phyloP scores from a whole-genome alignment of 805 yeast species.

The Cyberlindnera maclurae region DNA sequence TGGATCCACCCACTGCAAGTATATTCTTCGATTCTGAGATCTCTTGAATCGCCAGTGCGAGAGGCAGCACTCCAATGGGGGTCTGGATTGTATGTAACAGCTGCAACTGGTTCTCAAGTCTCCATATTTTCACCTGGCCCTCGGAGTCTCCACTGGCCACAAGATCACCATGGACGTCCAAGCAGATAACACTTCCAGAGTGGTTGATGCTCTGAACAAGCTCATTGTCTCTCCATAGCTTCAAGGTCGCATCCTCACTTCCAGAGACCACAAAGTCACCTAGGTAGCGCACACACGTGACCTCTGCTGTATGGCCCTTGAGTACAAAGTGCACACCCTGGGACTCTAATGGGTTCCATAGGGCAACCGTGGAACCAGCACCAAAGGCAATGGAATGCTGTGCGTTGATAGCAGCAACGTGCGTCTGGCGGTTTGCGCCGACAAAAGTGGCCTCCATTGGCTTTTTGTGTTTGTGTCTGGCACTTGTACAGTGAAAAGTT shows the following conservation, averaged over 20 bases:
- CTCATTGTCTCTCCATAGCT: constrained; percentile 42
- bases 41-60: constrained; percentile 30
- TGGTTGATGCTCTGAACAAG: constrained; percentile 36
- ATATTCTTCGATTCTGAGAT: constrained; percentile 31
- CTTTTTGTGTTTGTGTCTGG: no score
- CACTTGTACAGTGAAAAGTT: not conserved
- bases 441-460: constrained; percentile 49
- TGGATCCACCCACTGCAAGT: constrained; percentile 72
- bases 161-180: constrained; percentile 34
- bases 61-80: constrained; percentile 43
- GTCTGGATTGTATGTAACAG: constrained; percentile 29
- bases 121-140: constrained; percentile 54
- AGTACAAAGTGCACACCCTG: constrained; percentile 48
- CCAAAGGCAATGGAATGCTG: constrained; percentile 55
- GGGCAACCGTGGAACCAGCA: constrained; percentile 56
- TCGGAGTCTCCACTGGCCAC: constrained; percentile 59
- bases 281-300: constrained; percentile 60
- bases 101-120: constrained; percentile 20
- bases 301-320: constrained; percentile 53
- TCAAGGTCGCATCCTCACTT: constrained; percentile 58
- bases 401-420: constrained; percentile 45
- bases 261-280: constrained; percentile 48
- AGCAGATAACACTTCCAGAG: constrained; percentile 44
- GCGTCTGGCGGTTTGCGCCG: constrained; percentile 67
- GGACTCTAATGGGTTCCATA: constrained; percentile 54